Evolutionary conservation across 2,329 filamentous ascomycete genomes (phyloP).

Genomic region (Domatiomyces catenatus): DNA sequence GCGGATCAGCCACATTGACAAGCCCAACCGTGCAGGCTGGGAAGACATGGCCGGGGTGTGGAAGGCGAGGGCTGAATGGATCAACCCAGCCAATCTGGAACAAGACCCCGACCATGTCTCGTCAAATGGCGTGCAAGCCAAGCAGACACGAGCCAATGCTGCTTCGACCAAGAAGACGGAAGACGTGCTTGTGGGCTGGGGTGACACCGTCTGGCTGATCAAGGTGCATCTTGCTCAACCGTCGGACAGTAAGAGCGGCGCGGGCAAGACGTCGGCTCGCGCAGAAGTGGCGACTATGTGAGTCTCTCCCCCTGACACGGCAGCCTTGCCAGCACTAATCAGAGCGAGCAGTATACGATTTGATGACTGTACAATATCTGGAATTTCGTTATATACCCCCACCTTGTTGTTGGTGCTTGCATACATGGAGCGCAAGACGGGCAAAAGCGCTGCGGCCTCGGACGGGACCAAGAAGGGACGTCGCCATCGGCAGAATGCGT

Average conservation of each 20-base stretch:
- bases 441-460: background rate
- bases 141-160: conserved; percentile 25
- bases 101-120: conserved; percentile 43
- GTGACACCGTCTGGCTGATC: conserved; percentile 88
- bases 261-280: conserved; percentile 57
- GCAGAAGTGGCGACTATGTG: conserved; percentile 88
- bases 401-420: conserved; percentile 81
- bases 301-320: conserved; percentile 26
- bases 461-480: conserved; percentile 17
- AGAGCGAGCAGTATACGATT: conserved; percentile 46
- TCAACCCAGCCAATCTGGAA: conserved; percentile 69
- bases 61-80: conserved; percentile 86
- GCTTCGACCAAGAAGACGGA: conserved; percentile 34
- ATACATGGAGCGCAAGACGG: conserved; percentile 60
- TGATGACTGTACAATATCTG: conserved; percentile 95
- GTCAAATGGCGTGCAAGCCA: conserved; percentile 23
- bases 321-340: conserved; percentile 21
- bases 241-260: conserved; percentile 46
- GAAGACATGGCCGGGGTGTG: conserved; percentile 93
- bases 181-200: conserved; percentile 85
- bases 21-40: conserved; percentile 74
- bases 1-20: conserved; percentile 78
- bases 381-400: conserved; percentile 89
- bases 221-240: conserved; percentile 52
- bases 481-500: conserved; percentile 57